phyloP scores from a whole-genome alignment of 2,329 filamentous ascomycete species.

The Spiromastix sp. region DNA sequence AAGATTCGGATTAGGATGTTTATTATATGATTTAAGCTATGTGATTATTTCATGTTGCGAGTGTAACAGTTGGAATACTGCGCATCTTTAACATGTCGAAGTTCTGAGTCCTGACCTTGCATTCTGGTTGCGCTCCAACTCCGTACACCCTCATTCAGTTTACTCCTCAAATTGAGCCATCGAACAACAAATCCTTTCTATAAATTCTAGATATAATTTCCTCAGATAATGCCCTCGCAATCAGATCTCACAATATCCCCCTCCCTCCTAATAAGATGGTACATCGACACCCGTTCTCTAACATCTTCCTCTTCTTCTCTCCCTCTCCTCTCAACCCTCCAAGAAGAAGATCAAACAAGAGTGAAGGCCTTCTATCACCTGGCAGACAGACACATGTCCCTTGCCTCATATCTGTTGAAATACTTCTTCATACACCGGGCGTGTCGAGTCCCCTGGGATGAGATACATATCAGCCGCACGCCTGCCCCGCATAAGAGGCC shows the following conservation, averaged over 20 bases:
- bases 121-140: no score
- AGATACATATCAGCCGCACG: slow-evolving; percentile 45
- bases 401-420: slow-evolving; percentile 53
- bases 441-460: slow-evolving; percentile 46
- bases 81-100: no score
- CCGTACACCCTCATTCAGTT: no score
- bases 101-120: no score
- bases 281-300: slow-evolving; percentile 32
- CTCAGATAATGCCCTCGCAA: no score
- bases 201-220: no score
- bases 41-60: no score
- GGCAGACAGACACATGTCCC: slow-evolving; percentile 49
- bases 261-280: slow-evolving; percentile 28
- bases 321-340: slow-evolving; percentile 31
- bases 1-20: not conserved
- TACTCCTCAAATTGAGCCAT: no score
- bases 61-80: no score
- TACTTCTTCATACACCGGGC: slow-evolving; percentile 47
- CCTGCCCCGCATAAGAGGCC: slow-evolving; percentile 39
- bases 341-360: slow-evolving; percentile 39
- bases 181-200: no score
- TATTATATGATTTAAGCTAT: not conserved
- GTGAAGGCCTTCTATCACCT: slow-evolving; percentile 42
- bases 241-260: slow-evolving; percentile 9
- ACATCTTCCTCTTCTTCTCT: slow-evolving; percentile 21